Percentiles rank a stretch among this genome's conserved stretches.
Evolutionary conservation across 306 rosid species (phyloP).

Genomic region (Oxytropis ochrocephala): DNA sequence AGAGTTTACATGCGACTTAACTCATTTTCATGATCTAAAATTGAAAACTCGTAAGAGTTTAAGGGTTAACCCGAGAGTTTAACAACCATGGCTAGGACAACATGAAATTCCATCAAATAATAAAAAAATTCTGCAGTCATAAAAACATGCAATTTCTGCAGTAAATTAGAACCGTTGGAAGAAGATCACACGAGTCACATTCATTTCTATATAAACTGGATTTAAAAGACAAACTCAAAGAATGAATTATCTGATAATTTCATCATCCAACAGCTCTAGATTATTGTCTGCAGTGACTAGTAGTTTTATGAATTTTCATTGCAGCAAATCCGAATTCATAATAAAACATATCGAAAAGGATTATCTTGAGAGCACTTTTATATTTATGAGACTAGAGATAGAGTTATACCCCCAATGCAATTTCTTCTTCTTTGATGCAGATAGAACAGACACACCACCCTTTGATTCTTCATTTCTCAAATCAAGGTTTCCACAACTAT

Average conservation of each 20-base stretch:
- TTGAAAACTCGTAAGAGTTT: too few relatives aligned
- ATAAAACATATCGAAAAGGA: background rate
- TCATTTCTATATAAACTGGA: too few relatives aligned
- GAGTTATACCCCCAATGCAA: slow-evolving; percentile 73
- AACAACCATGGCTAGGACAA: background rate
- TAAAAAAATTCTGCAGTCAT: background rate
- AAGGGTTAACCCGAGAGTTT: too few relatives aligned
- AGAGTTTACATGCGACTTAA: too few relatives aligned
- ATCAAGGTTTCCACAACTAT: slow-evolving; percentile 16
- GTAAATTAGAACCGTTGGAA: background rate
- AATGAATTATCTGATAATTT: too few relatives aligned
- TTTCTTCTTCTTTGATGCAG: slow-evolving; percentile 45
- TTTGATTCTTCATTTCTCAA: slow-evolving; percentile 13
- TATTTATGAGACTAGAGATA: background rate
- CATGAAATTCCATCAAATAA: background rate
- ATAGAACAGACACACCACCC: slow-evolving; percentile 5
- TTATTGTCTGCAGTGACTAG: too few relatives aligned
- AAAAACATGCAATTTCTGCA: background rate
- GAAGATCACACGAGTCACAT: background rate
- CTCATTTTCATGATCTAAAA: too few relatives aligned
- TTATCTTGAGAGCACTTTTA: background rate
- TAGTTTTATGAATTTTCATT: too few relatives aligned
- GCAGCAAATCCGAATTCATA: background rate
- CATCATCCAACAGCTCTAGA: too few relatives aligned
- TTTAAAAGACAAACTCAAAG: too few relatives aligned